Percentiles rank a stretch among this genome's conserved stretches.
These are phyloP conservation scores for Dryas integrifolia DNA, from an alignment of 331 rosid genomes.

Conservation along the genomic window DNA sequence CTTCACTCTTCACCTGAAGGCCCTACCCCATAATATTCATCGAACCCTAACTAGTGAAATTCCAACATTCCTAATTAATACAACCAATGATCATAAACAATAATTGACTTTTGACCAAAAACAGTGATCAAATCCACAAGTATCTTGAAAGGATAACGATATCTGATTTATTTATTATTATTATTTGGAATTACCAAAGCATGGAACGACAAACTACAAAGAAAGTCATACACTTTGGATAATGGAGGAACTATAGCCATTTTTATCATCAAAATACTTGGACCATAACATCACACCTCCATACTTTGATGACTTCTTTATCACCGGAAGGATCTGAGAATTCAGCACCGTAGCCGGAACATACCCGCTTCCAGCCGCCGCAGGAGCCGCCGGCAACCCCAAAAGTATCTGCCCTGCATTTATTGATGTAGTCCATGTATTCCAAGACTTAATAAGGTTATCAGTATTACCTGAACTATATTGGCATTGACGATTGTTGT, in stretches of 20 bases:
- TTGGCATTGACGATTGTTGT: constrained; percentile 58
- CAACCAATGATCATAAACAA: neutral
- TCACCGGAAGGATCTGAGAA: constrained; percentile 47
- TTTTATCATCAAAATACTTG: constrained; percentile 46
- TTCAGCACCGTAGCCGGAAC: constrained; percentile 56
- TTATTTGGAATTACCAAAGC: neutral
- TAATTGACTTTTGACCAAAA: too few species aligned
- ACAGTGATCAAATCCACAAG: too few species aligned
- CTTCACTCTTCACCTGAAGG: too few species aligned
- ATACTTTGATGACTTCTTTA: constrained; percentile 48
- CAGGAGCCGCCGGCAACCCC: constrained; percentile 57
- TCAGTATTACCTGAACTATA: constrained; percentile 47
- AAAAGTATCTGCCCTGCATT: constrained; percentile 38
- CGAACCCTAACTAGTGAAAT: too few species aligned
- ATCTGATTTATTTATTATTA: neutral
- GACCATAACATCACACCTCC: constrained; percentile 93
- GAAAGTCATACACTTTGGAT: constrained; percentile 39
- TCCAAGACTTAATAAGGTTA: constrained; percentile 56
- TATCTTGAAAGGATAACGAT: neutral
- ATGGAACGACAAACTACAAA: neutral
- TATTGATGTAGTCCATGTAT: constrained; percentile 38
- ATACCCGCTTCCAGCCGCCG: constrained; percentile 65
- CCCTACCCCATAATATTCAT: too few species aligned
- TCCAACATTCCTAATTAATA: neutral
- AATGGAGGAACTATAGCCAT: constrained; percentile 52